These are phyloP conservation scores for Tuber microsphaerosporum DNA, from an alignment of 495 filamentous ascomycete genomes.

Conservation along the genomic window DNA sequence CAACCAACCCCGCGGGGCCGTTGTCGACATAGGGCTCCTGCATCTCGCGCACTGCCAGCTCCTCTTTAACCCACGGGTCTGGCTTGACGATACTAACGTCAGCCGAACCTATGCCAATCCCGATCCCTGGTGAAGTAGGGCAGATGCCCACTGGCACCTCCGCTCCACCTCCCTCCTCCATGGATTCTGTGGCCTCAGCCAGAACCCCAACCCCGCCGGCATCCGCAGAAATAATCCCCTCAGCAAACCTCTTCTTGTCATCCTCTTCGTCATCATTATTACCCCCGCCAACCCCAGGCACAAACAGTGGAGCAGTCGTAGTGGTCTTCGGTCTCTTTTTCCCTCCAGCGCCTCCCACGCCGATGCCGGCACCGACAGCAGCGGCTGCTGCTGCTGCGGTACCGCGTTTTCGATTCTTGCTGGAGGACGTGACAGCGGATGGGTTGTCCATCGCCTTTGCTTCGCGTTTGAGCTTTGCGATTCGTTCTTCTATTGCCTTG, in stretches of 20 bases:
- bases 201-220: neutral
- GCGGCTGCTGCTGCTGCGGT: constrained; percentile 23
- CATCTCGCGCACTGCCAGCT: neutral
- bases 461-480: constrained; percentile 42
- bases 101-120: neutral
- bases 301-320: neutral
- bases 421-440: constrained; percentile 23
- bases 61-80: constrained; percentile 3
- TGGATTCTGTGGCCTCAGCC: neutral
- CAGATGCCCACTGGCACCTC: neutral
- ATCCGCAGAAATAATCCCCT: neutral
- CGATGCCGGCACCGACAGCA: neutral
- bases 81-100: neutral
- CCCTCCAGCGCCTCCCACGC: neutral
- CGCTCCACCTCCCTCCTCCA: neutral
- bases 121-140: neutral
- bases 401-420: constrained; percentile 29
- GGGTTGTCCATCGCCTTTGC: constrained; percentile 38
- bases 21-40: neutral
- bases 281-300: neutral
- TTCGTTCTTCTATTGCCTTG: constrained; percentile 42
- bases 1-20: neutral
- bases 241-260: neutral
- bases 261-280: neutral
- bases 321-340: constrained; percentile 12